A percentile compares a stretch with the other conserved stretches of the same genome.
Conservation (phyloP, 148 eudicot genomes). For the Polygonum aviculare region DNA sequence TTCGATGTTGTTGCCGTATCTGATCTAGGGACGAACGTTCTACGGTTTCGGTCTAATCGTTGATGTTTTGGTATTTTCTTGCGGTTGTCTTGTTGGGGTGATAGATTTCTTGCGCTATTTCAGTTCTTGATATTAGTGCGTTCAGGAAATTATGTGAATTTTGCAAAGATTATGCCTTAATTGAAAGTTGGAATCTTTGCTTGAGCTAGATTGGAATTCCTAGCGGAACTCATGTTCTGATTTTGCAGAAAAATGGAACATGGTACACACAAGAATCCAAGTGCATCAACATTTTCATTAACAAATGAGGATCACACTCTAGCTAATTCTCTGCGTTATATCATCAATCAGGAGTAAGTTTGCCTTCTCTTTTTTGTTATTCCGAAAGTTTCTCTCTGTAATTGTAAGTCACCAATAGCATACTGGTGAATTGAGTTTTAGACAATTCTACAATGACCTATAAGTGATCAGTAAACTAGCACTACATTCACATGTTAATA, state of each 20-base stretch:
- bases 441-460: neutral
- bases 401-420: too few species aligned
- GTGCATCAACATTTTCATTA: constrained; percentile 72
- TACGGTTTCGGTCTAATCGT: too few species aligned
- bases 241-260: constrained; percentile 45
- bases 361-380: neutral
- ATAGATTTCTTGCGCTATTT: too few species aligned
- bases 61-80: too few species aligned
- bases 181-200: constrained; percentile 1
- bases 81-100: too few species aligned
- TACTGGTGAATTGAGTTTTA: neutral
- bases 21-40: too few species aligned
- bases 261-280: constrained; percentile 53
- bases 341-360: constrained; percentile 70
- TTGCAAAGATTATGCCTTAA: neutral
- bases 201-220: neutral
- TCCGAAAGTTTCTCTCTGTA: neutral
- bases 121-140: neutral
- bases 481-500: neutral
- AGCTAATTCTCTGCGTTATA: constrained; percentile 68
- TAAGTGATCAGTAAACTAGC: neutral
- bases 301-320: constrained; percentile 89
- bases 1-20: too few species aligned
- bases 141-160: neutral
- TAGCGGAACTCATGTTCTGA: neutral